Percentiles rank a stretch among this genome's conserved stretches.
phyloP scores from a whole-genome alignment of 192 early-diverging fungal species.

The Funneliformis mosseae region DNA sequence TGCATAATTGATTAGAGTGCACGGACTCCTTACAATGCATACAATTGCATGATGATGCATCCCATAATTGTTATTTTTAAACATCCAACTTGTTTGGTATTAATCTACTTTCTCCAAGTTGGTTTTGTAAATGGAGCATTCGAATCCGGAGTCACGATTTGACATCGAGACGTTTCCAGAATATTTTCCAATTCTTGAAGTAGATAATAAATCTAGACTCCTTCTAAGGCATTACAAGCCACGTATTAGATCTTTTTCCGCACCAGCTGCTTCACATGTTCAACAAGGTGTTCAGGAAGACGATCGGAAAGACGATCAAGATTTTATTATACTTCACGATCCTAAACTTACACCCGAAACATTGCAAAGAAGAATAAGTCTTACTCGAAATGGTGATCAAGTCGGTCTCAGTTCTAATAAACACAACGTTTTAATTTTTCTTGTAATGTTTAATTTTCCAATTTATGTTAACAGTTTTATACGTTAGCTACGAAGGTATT shows the following conservation, averaged over 20 bases:
- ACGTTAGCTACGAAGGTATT: background rate
- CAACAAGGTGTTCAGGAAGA: background rate
- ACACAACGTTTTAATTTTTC: background rate
- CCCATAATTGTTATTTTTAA: background rate
- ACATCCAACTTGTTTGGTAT: background rate
- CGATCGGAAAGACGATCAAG: background rate
- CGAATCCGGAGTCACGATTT: background rate
- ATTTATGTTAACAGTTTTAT: background rate
- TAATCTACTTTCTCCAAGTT: background rate
- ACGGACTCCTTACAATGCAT: background rate
- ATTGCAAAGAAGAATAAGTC: background rate
- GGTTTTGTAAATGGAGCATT: background rate
- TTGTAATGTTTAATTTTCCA: background rate
- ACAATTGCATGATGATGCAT: background rate
- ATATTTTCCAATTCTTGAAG: background rate
- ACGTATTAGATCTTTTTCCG: background rate
- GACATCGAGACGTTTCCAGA: background rate
- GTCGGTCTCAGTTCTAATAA: background rate
- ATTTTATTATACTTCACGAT: conserved; percentile 3
- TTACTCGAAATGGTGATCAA: conserved; percentile 4
- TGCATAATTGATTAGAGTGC: background rate
- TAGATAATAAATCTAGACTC: background rate
- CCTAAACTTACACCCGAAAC: conserved; percentile 1
- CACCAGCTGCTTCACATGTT: background rate
- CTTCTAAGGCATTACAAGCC: background rate